Base-by-base conservation (phyloP, 805 yeast species). In the Nakazawaea ernobii region DNA sequence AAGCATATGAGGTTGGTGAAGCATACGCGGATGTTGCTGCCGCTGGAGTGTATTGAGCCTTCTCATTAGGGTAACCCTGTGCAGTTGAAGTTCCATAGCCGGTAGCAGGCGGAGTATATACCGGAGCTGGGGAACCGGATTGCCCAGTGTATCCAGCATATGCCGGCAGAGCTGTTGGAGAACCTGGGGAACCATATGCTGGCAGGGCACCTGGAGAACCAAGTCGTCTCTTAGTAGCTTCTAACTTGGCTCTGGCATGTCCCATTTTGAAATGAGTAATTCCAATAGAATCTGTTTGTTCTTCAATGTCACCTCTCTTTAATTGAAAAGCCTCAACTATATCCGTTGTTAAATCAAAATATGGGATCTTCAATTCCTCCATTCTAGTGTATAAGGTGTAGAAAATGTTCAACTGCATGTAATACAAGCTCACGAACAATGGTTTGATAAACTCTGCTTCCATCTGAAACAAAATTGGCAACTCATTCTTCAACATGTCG, bases 361-460 rank as follows among this genome's bases (percentile, higher is more conserved):
- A 94, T 13, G 97, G 97, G 55, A 94, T 94, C 70, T 94, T 90
- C 86, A 92, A 82, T 62, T 88, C 96, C 68, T 92, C 96, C 88
- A 92, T 87, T 58, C 86, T 79, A 61, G 77, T 84, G 71, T 87
- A 91, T 52, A 94, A 73, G 1, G 97, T 90, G 75, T 94, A 94
- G 67, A 91, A 94, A 49, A 94, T 89, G 71, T 94, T 94, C 72
- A 94, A 78, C 71, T 94, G 99, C 98, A 94, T 94, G 74, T 82
- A 94, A 69, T 94, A 94, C 66, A 94, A 84, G 47, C 95, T 84
- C 58, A 92, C 94, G 69, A 94, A 94, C 58, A 94, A 73, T 15
- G 99, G 99, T 61, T 82, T 84, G 62, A 94, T 91, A 62, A 94
- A 89, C 59, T 90, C 94, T 4, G 90, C 86, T 66, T 94, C 97